phyloP scores from a whole-genome alignment of 768 basidiomycete species.

The Tylopilus vinaceipallidus region DNA sequence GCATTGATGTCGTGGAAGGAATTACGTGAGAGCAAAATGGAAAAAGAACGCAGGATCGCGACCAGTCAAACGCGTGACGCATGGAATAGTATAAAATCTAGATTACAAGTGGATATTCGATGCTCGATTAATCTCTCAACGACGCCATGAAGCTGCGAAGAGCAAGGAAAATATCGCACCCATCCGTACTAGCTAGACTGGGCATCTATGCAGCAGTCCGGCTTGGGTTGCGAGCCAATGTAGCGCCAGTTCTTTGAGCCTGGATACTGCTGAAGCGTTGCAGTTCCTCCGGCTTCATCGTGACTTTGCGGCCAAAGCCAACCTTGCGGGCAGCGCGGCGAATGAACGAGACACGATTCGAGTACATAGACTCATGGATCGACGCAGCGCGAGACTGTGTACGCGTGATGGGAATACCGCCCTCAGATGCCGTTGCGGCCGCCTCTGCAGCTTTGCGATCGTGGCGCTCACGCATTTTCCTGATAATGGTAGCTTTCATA shows the following conservation, averaged over 20 bases:
- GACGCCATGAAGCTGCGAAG: slow-evolving; percentile 12
- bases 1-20: slow-evolving; percentile 9
- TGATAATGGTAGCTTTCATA: slow-evolving; percentile 94
- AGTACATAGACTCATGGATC: slow-evolving; percentile 89
- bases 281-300: slow-evolving; percentile 82
- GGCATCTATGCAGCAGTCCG: slow-evolving; percentile 48
- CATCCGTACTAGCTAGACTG: slow-evolving; percentile 11
- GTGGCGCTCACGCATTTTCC: slow-evolving; percentile 70
- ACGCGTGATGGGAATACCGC: slow-evolving; percentile 70
- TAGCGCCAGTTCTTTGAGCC: slow-evolving; percentile 72
- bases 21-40: slow-evolving; percentile 11
- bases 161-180: slow-evolving; percentile 24
- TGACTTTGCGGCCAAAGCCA: slow-evolving; percentile 79
- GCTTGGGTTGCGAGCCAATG: slow-evolving; percentile 75
- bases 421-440: slow-evolving; percentile 32
- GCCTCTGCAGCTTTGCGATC: slow-evolving; percentile 40
- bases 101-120: slow-evolving; percentile 34
- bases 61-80: slow-evolving; percentile 16
- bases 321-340: slow-evolving; percentile 84
- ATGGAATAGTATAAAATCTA: slow-evolving; percentile 28
- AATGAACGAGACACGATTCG: slow-evolving; percentile 93
- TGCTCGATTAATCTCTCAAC: slow-evolving; percentile 23
- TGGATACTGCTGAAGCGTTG: slow-evolving; percentile 86
- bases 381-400: slow-evolving; percentile 89
- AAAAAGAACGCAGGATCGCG: slow-evolving; percentile 19